Base-by-base conservation (phyloP, 768 basidiomycete genomes). In the Pleurotus giganteus region DNA sequence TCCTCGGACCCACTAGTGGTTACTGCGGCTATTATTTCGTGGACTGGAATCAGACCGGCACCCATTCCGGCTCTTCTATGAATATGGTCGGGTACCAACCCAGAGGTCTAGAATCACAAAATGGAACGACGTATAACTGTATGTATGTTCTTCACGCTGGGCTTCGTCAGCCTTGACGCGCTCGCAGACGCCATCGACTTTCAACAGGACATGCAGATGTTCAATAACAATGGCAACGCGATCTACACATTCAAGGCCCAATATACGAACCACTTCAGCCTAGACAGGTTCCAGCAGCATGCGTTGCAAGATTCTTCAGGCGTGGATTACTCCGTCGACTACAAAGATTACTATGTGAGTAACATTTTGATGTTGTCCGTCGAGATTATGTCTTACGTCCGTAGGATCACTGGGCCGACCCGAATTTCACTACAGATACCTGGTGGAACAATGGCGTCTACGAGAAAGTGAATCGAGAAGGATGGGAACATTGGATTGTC, bases 401-500 rank as follows among this genome's bases (percentile, higher is more conserved):
- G 7, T 47, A 47, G 24, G 46, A 47, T 23, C 24, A 47, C 29
- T 47, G 28, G 26, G 13, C 28, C 11, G 28, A 47, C 23, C 46
- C 46, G 29, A 1, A 31, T 23, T 47, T 47, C 15, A 31, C 26
- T 13, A 28, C 46, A 9, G 31, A 32, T n/a, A 31, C 46, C n/a
- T 47, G 46, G 46, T 47, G 46, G 46, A 32, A 47, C 26, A 23
- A 23, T 32, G 46, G 46, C 27, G 46, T 47, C n/a, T 47, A 27
- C 23, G 46, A 47, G 27, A 27, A 47, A 31, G 46, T 47, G 17
- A 26, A 19, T 21, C 24, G 46, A 17, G 46, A 47, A 17, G 46
- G 46, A 0, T 47, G 28, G 46, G n/a, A 47, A 29, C 46, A 47
- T 27, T 47, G 46, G 46, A 47, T 47, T 47, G 46, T 47, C 46